phyloP scores from a whole-genome alignment of 768 basidiomycete genomes.

The Phanerochaete carnosa region DNA sequence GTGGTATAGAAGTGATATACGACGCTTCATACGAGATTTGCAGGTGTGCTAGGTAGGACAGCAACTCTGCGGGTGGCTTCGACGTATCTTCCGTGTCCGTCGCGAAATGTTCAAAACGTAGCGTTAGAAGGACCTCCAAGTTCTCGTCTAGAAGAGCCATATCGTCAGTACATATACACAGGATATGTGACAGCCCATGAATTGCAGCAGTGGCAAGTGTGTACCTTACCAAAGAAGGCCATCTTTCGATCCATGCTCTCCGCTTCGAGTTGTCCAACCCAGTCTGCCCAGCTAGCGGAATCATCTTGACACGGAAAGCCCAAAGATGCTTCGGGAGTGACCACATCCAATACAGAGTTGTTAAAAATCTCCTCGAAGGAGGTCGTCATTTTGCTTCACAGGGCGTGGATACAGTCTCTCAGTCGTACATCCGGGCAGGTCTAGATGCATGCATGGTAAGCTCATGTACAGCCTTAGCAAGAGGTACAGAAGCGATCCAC shows the following conservation, averaged over 20 bases:
- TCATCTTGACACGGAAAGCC: slow-evolving; percentile 48
- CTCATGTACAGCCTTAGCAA: too few relatives aligned
- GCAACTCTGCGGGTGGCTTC: slow-evolving; percentile 36
- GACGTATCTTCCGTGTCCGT: slow-evolving; percentile 33
- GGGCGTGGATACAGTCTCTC: background rate
- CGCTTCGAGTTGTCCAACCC: slow-evolving; percentile 48
- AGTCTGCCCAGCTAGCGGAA: slow-evolving; percentile 40
- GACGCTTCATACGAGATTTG: slow-evolving; percentile 81
- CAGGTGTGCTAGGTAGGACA: slow-evolving; percentile 62
- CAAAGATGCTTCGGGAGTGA: slow-evolving; percentile 62
- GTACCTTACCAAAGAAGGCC: slow-evolving; percentile 70
- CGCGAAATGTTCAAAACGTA: slow-evolving; percentile 24
- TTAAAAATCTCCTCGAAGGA: slow-evolving; percentile 64
- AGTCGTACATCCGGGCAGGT: too few relatives aligned
- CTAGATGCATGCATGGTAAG: too few relatives aligned
- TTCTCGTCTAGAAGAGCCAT: slow-evolving; percentile 29
- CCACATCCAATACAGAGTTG: slow-evolving; percentile 54
- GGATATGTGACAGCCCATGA: background rate
- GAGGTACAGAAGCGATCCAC: too few relatives aligned
- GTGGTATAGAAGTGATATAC: slow-evolving; percentile 58
- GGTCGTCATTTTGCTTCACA: slow-evolving; percentile 27
- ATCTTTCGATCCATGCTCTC: slow-evolving; percentile 51
- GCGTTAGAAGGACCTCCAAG: slow-evolving; percentile 29
- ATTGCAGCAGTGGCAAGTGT: slow-evolving; percentile 9
- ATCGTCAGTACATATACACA: background rate